phyloP scores from a whole-genome alignment of 768 basidiomycete species.

The Piloderma croceum region DNA sequence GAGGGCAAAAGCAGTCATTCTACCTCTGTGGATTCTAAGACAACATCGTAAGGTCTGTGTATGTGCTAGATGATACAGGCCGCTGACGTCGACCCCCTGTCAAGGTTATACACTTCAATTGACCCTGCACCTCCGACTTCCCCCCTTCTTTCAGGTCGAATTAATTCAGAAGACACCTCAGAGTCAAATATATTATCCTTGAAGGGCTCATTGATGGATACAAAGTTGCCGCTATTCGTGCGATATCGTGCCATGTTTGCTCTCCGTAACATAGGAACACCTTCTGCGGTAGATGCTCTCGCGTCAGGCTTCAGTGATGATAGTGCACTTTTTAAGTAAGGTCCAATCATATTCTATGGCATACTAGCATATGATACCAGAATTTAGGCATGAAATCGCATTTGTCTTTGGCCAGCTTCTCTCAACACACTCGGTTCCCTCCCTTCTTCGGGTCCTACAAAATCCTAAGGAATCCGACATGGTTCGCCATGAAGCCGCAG shows the following conservation, averaged over 20 bases:
- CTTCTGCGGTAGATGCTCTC: constrained; percentile 82
- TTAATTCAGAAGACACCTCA: constrained; percentile 47
- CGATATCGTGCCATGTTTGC: constrained; percentile 99
- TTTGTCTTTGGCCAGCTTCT: constrained; percentile 97
- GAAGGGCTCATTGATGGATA: constrained; percentile 59
- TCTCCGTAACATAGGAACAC: constrained; percentile 85
- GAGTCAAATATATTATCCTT: constrained; percentile 48
- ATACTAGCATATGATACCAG: not conserved
- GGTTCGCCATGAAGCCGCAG: constrained; percentile 98
- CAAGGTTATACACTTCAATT: constrained; percentile 72
- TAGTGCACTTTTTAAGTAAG: constrained; percentile 90
- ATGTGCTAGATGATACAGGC: not conserved
- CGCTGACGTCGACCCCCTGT: constrained; percentile 2
- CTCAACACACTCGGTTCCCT: constrained; percentile 82
- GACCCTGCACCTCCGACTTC: constrained; percentile 86
- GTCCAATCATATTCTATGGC: constrained; percentile 4
- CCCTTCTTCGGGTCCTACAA: constrained; percentile 73
- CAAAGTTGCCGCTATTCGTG: constrained; percentile 70
- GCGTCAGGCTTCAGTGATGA: constrained; percentile 86
- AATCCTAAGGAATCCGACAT: constrained; percentile 78
- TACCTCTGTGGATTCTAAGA: constrained; percentile 24
- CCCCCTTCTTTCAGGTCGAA: constrained; percentile 48
- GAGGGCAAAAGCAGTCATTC: constrained; percentile 52
- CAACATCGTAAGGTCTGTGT: constrained; percentile 41
- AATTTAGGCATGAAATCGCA: constrained; percentile 87